Evolutionary conservation across 495 filamentous ascomycete genomes (phyloP).

Genomic region (Hyaloscypha hepaticicola): DNA sequence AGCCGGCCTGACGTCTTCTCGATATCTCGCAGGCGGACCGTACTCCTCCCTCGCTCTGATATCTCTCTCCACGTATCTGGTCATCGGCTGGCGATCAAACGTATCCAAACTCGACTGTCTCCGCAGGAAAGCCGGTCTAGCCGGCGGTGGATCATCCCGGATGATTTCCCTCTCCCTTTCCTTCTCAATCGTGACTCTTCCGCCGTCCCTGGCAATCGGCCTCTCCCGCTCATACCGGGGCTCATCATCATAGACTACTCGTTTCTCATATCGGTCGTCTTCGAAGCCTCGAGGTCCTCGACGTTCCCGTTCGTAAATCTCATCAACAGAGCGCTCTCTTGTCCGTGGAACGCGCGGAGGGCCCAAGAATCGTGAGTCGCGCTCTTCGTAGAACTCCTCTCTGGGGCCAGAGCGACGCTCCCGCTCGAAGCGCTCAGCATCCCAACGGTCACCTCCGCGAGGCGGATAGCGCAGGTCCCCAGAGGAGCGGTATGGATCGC

Average conservation of each 20-base stretch:
- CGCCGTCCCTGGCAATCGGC: constrained; percentile 18
- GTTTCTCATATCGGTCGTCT: constrained; percentile 51
- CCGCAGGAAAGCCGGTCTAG: constrained; percentile 58
- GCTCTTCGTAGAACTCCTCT: constrained; percentile 28
- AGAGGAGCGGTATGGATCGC: constrained; percentile 25
- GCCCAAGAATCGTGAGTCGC: constrained; percentile 22
- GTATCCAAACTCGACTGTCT: constrained; percentile 70
- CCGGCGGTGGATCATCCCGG: constrained; percentile 37
- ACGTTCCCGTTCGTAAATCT: constrained; percentile 29
- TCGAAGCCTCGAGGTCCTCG: constrained; percentile 40
- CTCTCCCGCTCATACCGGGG: constrained; percentile 52
- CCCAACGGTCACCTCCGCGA: constrained; percentile 27
- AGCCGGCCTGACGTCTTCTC: constrained; percentile 41
- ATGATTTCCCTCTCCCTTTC: constrained; percentile 40
- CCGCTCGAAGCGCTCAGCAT: constrained; percentile 31
- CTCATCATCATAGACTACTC: constrained; percentile 51
- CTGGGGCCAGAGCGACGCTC: constrained; percentile 39
- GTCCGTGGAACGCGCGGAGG: constrained; percentile 3
- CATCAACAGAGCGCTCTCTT: constrained; percentile 36
- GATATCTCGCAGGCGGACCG: constrained; percentile 42
- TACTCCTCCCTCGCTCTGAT: constrained; percentile 48
- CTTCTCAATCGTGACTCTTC: constrained; percentile 46
- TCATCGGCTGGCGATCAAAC: constrained; percentile 66
- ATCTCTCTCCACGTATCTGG: constrained; percentile 38
- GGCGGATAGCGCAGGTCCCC: constrained; percentile 17